Base-by-base conservation (phyloP, 495 filamentous ascomycete species). In the Daldinia bambusicola region DNA sequence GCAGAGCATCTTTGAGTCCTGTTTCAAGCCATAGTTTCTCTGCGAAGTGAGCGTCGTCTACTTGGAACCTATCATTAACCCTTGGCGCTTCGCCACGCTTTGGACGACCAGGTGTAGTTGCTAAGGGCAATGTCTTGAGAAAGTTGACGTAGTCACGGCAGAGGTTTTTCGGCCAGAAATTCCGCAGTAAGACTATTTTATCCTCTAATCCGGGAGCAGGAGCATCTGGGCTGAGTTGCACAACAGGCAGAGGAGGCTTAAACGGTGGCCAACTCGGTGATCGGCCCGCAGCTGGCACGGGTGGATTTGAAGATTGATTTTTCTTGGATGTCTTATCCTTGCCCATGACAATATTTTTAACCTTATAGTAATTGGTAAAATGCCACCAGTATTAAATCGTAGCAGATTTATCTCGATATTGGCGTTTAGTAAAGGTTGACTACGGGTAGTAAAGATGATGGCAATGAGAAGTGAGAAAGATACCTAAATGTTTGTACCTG, bases 41-140 rank as follows among this genome's bases (percentile, higher is more conserved):
- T 3, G 94, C 91, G 75, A 97, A 97, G 8, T 57, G 75, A 31
- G 84, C 77, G 80, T 98, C 95, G 37, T 92, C 83, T 43, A 95
- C 83, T 81, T 97, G 92, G 77, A 92, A 95, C 32, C 95, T 89
- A 76, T 98, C 95, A 77, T 98, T 98, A 45, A 97, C 92, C 18
- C 95, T 85, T 31, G 94, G 79, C 0, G 95, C 95, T 45, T 96
- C 89, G 50, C 92, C 94, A 69, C 88, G 89, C 81, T 94, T 96
- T 6, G 94, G 94, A 55, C 89, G 89, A 0, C 89, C 91, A 0
- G 93, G 93, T 0, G 94, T 97, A 0, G 94, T 97, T 14, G 84
- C 85, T 37, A 98, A 81, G 0, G 93, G 89, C 18, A 97, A 80
- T 0, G 84, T 86, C n/a, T 86, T 84, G 0, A 97, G 88, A 74